Base-by-base conservation (phyloP, 2,329 filamentous ascomycete species). In the Purpureocillium takamizusanense region DNA sequence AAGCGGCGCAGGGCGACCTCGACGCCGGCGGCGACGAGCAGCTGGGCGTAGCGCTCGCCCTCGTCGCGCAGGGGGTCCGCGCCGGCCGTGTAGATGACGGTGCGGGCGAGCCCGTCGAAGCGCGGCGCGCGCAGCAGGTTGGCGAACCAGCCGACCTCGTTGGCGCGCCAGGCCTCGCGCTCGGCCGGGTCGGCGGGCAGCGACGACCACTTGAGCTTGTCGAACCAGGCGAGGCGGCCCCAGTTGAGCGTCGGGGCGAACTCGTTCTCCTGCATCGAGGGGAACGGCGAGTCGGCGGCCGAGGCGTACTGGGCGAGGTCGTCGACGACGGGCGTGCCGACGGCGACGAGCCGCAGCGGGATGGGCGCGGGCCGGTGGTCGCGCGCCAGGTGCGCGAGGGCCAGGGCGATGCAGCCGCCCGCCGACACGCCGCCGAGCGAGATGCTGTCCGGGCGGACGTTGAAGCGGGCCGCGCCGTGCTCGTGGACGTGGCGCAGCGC, bases 41-140 rank as follows among this genome's bases (percentile, higher is more conserved):
- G 57, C 44, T 51, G 49, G 0, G 55, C 68, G 42, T 72, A 72
- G 0, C 60, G 61, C 51, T 72, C 67, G 2, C 66, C 69, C 46
- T 72, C 69, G 45, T 72, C 68, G 3, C 68, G 55, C 38, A 72
- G 46, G 2, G 66, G 64, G 44, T 70, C 67, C 27, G 61, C 62
- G 0, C 60, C 60, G 1, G 64, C 65, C 7, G 64, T 67, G 46
- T 59, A 65, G 30, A 67, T 58, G 18, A 66, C 54, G 1, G 63
- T 67, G 38, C 52, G 57, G 16, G 59, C 42, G 10, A 67, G 47
- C n/a, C 51, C 40, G 3, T 35, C 41, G 28, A 59, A 63, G 42
- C 54, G 45, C 3, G 56, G 54, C 2, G 63, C 63, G 10, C 50
- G 42, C 36, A 67, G 50, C 11, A 62, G 46, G 46, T 65, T 58